Percentiles rank a stretch among this genome's conserved stretches.
These are phyloP conservation scores for Penicillium pancosmium DNA, from an alignment of 495 filamentous ascomycete species.

Conservation along the genomic window DNA sequence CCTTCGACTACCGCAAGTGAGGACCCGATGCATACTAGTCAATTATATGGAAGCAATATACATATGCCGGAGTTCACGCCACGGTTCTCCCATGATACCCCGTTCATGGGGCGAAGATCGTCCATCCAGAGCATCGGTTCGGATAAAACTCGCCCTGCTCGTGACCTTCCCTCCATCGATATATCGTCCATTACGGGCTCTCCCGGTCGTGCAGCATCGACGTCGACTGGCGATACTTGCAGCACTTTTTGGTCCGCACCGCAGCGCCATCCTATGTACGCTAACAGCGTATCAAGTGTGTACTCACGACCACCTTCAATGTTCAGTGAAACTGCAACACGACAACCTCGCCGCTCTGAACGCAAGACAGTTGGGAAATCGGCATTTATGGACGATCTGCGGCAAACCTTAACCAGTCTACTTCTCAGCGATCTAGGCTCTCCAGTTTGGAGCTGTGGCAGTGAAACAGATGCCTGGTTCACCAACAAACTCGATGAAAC, in stretches of 20 bases:
- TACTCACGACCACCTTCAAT: constrained; percentile 50
- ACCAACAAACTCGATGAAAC: constrained; percentile 72
- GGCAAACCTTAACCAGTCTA: constrained; percentile 78
- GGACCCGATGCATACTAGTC: constrained; percentile 38
- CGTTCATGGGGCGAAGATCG: constrained; percentile 46
- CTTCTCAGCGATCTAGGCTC: constrained; percentile 89
- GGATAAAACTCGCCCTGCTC: constrained; percentile 61
- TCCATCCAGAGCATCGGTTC: constrained; percentile 68
- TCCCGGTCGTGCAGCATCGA: constrained; percentile 46
- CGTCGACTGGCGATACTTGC: constrained; percentile 73
- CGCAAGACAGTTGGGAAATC: constrained; percentile 53
- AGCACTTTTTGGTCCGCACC: constrained; percentile 90
- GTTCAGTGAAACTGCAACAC: constrained; percentile 42
- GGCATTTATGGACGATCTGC: constrained; percentile 73
- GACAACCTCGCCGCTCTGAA: constrained; percentile 38
- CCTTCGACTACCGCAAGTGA: constrained; percentile 60
- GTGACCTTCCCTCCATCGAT: constrained; percentile 51
- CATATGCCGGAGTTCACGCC: constrained; percentile 47
- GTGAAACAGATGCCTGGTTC: constrained; percentile 94
- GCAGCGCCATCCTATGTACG: constrained; percentile 61
- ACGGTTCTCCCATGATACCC: constrained; percentile 37
- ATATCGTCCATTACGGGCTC: constrained; percentile 61
- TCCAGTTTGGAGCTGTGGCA: constrained; percentile 78
- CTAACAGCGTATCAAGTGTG: constrained; percentile 59
- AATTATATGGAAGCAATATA: constrained; percentile 31